phyloP scores from a whole-genome alignment of 179 eudicot species.

The Vitellaria paradoxa region DNA sequence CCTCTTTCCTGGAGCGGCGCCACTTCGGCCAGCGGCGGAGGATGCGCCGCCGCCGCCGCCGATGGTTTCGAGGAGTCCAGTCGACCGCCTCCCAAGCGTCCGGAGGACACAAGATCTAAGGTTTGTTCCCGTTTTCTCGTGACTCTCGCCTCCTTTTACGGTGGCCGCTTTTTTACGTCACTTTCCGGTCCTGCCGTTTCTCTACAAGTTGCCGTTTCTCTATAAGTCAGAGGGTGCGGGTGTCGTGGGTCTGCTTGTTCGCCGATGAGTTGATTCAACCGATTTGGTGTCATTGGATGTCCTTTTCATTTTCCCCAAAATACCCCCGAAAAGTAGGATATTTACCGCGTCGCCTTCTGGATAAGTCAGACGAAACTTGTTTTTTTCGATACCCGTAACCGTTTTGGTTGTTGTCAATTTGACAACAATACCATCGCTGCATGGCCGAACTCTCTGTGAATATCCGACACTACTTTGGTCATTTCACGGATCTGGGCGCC shows the following conservation, averaged over 20 bases:
- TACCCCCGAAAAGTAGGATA: conserved; percentile 13
- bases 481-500: conserved; percentile 2
- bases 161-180: not conserved
- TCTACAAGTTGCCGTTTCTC: not conserved
- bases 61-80: conserved; percentile 35
- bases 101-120: conserved; percentile 40
- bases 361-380: conserved; percentile 21
- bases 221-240: not conserved
- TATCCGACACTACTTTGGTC: not conserved
- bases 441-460: not conserved
- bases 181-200: not conserved
- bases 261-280: not conserved
- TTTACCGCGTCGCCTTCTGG: conserved; percentile 16
- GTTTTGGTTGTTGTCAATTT: conserved; percentile 12
- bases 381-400: conserved; percentile 11
- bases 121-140: conserved; percentile 19
- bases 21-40: conserved; percentile 28
- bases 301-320: conserved; percentile 9
- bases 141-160: not conserved
- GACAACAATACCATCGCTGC: conserved; percentile 15
- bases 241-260: not conserved
- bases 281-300: conserved; percentile 3
- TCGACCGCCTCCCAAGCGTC: conserved; percentile 10
- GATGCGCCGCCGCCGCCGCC: conserved; percentile 11
- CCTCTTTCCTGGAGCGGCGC: conserved; percentile 44